phyloP scores from a whole-genome alignment of 352 stramenopile species.

The Globisporangium radiosum region DNA sequence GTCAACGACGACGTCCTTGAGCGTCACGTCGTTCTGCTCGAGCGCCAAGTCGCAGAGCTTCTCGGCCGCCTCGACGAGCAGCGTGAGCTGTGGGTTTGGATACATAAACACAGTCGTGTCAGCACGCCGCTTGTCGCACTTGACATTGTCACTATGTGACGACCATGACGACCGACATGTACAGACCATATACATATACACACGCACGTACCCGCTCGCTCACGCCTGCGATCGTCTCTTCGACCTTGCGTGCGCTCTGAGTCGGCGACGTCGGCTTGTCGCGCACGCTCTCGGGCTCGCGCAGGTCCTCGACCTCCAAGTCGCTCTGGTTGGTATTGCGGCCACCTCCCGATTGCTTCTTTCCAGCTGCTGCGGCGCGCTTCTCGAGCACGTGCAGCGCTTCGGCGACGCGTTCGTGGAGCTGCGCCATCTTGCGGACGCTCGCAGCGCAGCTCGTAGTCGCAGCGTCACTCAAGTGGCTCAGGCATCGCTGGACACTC shows the following conservation, averaged over 20 bases:
- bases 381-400: conserved; percentile 65
- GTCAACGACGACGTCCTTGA: conserved; percentile 67
- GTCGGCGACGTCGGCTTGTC: conserved; percentile 28
- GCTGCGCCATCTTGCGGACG: conserved; percentile 47
- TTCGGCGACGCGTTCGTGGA: conserved; percentile 67
- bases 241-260: conserved; percentile 44
- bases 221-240: conserved; percentile 61
- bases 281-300: conserved; percentile 34
- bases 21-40: conserved; percentile 64
- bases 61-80: conserved; percentile 55
- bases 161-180: background rate
- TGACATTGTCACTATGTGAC: background rate
- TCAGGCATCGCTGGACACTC: conserved; percentile 54
- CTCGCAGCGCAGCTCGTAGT: conserved; percentile 47
- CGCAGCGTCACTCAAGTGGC: conserved; percentile 44
- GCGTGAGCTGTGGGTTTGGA: conserved; percentile 26
- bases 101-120: conserved; percentile 1
- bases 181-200: background rate
- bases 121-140: background rate
- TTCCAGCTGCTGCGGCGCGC: conserved; percentile 19
- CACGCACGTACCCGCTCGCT: conserved; percentile 44
- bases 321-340: conserved; percentile 20
- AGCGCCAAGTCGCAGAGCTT: conserved; percentile 68
- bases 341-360: conserved; percentile 15
- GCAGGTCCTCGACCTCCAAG: conserved; percentile 39